Conservation (phyloP, 1,284 basidiomycete genomes). For the Cryptococcus sp. region DNA sequence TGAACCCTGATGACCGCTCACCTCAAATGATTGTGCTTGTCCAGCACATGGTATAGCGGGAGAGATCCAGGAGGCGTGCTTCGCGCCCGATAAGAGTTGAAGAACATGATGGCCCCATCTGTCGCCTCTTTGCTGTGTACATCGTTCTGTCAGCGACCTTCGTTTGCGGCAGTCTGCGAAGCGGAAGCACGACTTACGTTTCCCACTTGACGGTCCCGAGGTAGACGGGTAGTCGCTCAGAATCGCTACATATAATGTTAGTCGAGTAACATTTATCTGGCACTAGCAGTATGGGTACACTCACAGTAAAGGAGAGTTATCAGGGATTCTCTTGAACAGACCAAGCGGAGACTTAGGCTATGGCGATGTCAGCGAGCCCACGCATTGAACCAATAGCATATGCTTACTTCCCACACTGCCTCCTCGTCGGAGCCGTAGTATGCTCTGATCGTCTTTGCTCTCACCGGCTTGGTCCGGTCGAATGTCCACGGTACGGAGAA, state of each 20-base stretch:
- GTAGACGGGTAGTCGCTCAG: too few relatives aligned
- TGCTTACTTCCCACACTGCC: conserved; percentile 9
- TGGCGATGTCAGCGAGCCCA: neutral
- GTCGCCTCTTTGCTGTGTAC: conserved; percentile 17
- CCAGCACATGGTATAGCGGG: conserved; percentile 17
- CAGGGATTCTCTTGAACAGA: conserved; percentile 10
- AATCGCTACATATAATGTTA: too few relatives aligned
- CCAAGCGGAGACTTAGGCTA: conserved; percentile 6
- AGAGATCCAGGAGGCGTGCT: conserved; percentile 15
- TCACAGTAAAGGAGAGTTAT: conserved; percentile 15
- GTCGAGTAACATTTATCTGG: too few relatives aligned
- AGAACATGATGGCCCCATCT: conserved; percentile 22
- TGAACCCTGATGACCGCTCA: neutral
- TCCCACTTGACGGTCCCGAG: too few relatives aligned
- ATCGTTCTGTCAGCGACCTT: neutral
- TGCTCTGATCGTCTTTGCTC: conserved; percentile 17
- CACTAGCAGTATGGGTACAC: neutral
- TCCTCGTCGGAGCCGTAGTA: conserved; percentile 20
- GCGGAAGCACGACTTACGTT: too few relatives aligned
- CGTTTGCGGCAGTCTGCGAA: neutral
- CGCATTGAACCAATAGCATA: neutral
- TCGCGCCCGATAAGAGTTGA: conserved; percentile 18
- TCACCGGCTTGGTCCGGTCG: conserved; percentile 16
- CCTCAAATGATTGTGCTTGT: conserved; percentile 23
- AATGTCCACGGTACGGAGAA: conserved; percentile 25